A percentile compares a stretch with the other conserved stretches of the same genome.
Evolutionary conservation across 768 basidiomycete genomes (phyloP).

Genomic region (Clitopilus hobsonii): DNA sequence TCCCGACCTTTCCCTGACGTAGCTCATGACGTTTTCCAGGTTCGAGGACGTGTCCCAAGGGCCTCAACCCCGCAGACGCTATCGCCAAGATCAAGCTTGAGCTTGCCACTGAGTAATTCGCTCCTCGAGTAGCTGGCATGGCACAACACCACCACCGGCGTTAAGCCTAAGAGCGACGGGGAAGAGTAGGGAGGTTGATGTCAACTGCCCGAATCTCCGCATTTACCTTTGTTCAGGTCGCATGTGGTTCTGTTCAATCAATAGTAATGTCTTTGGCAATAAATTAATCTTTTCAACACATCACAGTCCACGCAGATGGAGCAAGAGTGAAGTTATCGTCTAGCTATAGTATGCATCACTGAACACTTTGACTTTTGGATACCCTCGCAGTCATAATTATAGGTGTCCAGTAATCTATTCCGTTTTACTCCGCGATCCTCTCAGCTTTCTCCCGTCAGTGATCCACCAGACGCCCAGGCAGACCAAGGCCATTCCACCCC

Average conservation of each 20-base stretch:
- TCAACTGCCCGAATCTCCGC: neutral
- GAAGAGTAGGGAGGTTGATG: neutral
- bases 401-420: conserved; percentile 5
- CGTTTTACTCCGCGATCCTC: conserved; percentile 10
- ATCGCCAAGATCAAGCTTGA: conserved; percentile 94
- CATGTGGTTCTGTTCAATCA: neutral
- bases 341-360: too few species aligned
- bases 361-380: too few species aligned
- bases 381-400: too few species aligned
- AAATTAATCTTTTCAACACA: neutral
- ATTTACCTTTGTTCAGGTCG: neutral
- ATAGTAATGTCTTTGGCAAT: neutral
- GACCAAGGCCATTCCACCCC: conserved; percentile 7
- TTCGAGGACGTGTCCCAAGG: conserved; percentile 96
- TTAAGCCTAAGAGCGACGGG: neutral
- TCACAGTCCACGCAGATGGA: too few species aligned
- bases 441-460: conserved; percentile 14
- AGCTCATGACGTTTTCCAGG: conserved; percentile 33
- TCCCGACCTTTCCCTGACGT: neutral
- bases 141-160: too few species aligned
- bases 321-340: too few species aligned
- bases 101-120: conserved; percentile 63
- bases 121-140: too few species aligned
- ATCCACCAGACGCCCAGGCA: conserved; percentile 18
- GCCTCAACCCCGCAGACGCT: conserved; percentile 87